Base-by-base conservation (phyloP, 2,329 filamentous ascomycete genomes). In the Cadophora luteo-olivacea region DNA sequence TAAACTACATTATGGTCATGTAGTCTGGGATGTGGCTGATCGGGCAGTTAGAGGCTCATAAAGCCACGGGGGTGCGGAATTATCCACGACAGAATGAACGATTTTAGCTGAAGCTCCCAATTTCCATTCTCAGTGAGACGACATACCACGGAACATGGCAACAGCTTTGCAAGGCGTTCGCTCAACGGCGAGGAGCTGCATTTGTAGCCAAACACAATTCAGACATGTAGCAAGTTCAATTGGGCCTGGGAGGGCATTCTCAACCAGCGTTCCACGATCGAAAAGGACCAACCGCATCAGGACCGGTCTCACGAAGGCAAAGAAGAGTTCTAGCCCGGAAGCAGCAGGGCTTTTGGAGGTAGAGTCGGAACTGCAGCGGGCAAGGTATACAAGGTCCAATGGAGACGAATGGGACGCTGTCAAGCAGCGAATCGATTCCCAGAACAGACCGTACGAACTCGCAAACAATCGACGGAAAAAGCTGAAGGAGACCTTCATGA, bases 401-500 rank as follows among this genome's bases (percentile, higher is more conserved):
- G 58, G 65, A 33, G 61, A 62, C 12, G 68, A 74, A 4, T 67
- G 67, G 16, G 69, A 29, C 7, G 51, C 16, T 45, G 64, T 54
- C 58, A 68, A 58, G 55, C 57, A 32, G 25, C 64, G 55, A 48
- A 61, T 49, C n/a, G 69, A 68, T 33, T 36, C 60, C 7, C n/a
- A 49, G 66, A n/a, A 51, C 64, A 22, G 61, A 68, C 51, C 65
- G 22, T 57, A 58, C 29, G 68, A 65, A 54, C 65, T 65, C 5
- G 49, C 64, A 32, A 41, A 45, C 14, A 41, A 62, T 33, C 64
- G 61, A 25, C 66, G 57, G 61, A 73, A 64, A 67, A 77, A 69
- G 61, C 67, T 72, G n/a, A 78, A 77, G 68, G 65, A 75, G 41
- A 77, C 76, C 1, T 78, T 79, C 55, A 67, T 78, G 71, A 78